Conservation (phyloP, 345 rosid species). For the Linum usitatissimum region DNA sequence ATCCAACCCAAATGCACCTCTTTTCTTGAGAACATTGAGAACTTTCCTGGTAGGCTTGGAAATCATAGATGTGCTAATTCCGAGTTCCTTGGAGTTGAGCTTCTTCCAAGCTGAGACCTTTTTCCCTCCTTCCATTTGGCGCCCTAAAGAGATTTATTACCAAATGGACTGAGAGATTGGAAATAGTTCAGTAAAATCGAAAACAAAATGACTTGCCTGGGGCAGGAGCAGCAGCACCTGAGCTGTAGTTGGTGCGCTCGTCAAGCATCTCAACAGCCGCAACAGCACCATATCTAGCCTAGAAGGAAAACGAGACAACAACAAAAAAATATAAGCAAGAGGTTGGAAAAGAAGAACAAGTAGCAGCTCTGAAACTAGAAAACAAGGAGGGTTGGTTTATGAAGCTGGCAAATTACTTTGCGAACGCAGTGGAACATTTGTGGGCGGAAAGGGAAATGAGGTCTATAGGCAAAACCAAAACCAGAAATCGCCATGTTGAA, state of each 20-base stretch:
- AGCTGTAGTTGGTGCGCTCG: not conserved
- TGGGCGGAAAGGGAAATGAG: slow-evolving; percentile 31
- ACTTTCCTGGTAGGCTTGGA: slow-evolving; percentile 44
- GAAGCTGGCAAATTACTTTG: slow-evolving; percentile 24
- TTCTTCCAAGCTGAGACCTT: slow-evolving; percentile 31
- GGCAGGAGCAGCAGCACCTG: not conserved
- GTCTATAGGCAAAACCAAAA: slow-evolving; percentile 33
- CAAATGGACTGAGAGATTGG: not conserved
- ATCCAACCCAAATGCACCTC: slow-evolving; percentile 21
- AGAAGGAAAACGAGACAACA: not conserved
- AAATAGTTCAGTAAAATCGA: not conserved
- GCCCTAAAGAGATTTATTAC: not conserved
- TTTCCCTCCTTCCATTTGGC: not conserved
- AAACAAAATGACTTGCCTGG: slow-evolving; percentile 1
- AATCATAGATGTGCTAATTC: slow-evolving; percentile 50
- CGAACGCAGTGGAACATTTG: slow-evolving; percentile 29
- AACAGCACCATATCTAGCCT: not conserved
- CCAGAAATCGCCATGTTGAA: slow-evolving; percentile 41
- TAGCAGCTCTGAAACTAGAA: not conserved
- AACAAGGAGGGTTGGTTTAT: not conserved
- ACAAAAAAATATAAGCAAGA: not conserved
- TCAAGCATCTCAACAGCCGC: slow-evolving; percentile 7
- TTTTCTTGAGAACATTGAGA: slow-evolving; percentile 42
- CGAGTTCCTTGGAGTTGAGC: slow-evolving; percentile 44
- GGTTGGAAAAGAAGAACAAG: not conserved